Evolutionary conservation across 345 rosid species (phyloP).

Genomic region (Linum trigynum): DNA sequence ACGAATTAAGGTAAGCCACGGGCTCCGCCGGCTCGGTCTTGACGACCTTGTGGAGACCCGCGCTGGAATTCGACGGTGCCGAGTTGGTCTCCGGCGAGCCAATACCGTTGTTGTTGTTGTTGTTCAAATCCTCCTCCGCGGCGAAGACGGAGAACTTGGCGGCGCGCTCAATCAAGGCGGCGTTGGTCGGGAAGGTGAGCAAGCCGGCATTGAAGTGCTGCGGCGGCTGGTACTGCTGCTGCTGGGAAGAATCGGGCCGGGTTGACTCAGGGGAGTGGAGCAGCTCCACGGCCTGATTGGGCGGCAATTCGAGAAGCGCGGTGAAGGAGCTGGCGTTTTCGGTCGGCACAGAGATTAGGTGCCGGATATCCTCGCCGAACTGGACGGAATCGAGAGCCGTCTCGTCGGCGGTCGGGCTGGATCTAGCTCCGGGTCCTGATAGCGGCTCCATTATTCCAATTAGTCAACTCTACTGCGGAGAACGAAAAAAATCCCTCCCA

Average conservation of each 20-base stretch:
- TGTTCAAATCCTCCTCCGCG: constrained; percentile 20
- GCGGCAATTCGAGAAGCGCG: constrained; percentile 51
- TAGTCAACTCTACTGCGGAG: background rate
- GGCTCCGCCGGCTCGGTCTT: constrained; percentile 38
- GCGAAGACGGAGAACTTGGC: constrained; percentile 32
- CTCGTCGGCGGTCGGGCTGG: constrained; percentile 21
- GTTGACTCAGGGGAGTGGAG: constrained; percentile 43
- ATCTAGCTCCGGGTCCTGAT: constrained; percentile 36
- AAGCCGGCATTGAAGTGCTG: constrained; percentile 20
- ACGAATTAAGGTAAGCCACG: constrained; percentile 24
- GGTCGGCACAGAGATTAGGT: constrained; percentile 27
- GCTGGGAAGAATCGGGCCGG: background rate
- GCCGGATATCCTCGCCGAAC: constrained; percentile 46
- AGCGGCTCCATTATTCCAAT: constrained; percentile 33
- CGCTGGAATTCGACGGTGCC: constrained; percentile 28
- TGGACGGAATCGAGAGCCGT: constrained; percentile 36
- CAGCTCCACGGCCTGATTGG: constrained; percentile 44
- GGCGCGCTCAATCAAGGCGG: constrained; percentile 27
- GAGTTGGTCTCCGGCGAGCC: constrained; percentile 23
- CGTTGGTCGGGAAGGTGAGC: constrained; percentile 27
- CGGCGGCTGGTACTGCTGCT: background rate
- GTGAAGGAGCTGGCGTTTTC: constrained; percentile 48
- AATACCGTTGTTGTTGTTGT: background rate
- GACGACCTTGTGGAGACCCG: constrained; percentile 25
- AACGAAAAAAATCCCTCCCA: too few relatives aligned